Evolutionary conservation across 805 yeast species (phyloP), one percentile per base, ranked within the genome.

Genomic region (Nakazawaea wyomingensis): DNA sequence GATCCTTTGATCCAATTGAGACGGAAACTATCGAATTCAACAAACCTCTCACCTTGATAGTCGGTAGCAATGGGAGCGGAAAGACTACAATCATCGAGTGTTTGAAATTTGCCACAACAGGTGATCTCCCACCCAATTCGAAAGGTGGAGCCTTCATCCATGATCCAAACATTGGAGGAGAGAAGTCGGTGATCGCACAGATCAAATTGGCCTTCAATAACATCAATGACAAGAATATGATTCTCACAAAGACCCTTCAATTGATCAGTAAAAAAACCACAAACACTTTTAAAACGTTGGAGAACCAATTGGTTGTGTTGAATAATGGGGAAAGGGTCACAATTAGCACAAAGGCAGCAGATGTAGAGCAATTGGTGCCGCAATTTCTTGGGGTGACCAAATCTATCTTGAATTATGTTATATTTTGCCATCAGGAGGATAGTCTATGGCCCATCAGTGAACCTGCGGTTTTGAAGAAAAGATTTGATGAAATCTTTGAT

Each of bases 401-500:
- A 46, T 85, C 98, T 0, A 78, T 93, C 43, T 64, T 93, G 40
- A 96, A 91, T 51, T 87, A 88, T 58, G 99, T 93, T 33, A 82
- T 91, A 1, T 93, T 93, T 62, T 91, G 99, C 56, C 99, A 93
- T 56, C 99, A 93, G 60, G 99, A 93, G 55, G 99, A 93, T 47
- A 82, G 91, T 53, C 62, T 88, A 22, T 93, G 99, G 99, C 99
- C 99, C 1, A 68, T 93, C 37, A 78, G 90, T 52, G 99, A 93
- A 61, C 95, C 99, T 1, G 72, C 95, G 2, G 74, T 74, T 10
- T 71, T 93, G 57, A 95, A 93, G 63, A 90, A 90, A 63, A 75
- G 91, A 41, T 95, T 93, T 54, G 99, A 93, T 60, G 99, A 93
- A 61, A 91, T 93, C 7, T 93, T 93, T 55, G 97, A 93, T 62